A percentile compares a stretch with the other conserved stretches of the same genome.
Conservation (phyloP, 352 stramenopile species). For the Globisporangium viniferum region DNA sequence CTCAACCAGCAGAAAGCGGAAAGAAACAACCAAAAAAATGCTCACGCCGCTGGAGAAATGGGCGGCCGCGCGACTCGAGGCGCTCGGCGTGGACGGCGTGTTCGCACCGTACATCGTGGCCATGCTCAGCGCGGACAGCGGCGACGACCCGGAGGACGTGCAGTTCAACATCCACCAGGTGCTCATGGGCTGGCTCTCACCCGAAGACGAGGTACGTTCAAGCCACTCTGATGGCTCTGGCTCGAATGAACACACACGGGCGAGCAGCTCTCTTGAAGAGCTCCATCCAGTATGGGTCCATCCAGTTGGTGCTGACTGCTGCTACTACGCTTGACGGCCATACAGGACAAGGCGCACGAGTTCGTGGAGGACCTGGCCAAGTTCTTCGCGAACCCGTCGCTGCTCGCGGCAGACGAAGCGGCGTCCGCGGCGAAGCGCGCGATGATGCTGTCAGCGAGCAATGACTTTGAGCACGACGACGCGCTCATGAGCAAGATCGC, state of each 20-base stretch:
- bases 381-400: conserved; percentile 49
- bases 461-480: conserved; percentile 19
- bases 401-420: conserved; percentile 39
- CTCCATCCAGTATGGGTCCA: not conserved
- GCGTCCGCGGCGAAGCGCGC: conserved; percentile 13
- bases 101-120: conserved; percentile 83
- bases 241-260: not conserved
- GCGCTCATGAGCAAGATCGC: conserved; percentile 18
- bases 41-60: conserved; percentile 55
- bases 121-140: conserved; percentile 51
- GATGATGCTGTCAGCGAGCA: not conserved
- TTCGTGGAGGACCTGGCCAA: conserved; percentile 72
- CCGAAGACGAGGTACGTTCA: conserved; percentile 59
- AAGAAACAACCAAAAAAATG: conserved; percentile 5
- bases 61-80: conserved; percentile 60
- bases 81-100: conserved; percentile 73
- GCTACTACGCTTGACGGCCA: not conserved
- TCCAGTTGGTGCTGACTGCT: not conserved
- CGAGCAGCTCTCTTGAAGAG: not conserved
- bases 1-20: too few relatives aligned
- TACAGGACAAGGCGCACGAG: conserved; percentile 53
- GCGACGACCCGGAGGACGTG: conserved; percentile 52
- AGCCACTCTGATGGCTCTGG: not conserved
- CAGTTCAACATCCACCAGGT: conserved; percentile 78
- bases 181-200: conserved; percentile 80